Percentiles rank a stretch among this genome's conserved stretches.
Evolutionary conservation across 495 filamentous ascomycete genomes (phyloP).

Genomic region (Bacidia rubella): DNA sequence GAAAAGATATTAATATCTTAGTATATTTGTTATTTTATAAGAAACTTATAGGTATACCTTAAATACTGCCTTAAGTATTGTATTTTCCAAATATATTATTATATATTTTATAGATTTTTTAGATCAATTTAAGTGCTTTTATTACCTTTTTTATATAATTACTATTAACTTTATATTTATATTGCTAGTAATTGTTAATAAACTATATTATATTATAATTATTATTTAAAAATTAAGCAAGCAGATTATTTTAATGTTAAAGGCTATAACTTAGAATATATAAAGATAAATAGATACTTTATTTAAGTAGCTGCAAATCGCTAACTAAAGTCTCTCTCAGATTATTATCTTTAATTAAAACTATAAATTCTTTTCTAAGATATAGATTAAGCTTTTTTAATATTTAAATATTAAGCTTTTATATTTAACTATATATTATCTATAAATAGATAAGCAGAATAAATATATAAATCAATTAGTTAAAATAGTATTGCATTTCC

Average conservation of each 20-base stretch:
- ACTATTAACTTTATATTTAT: neutral
- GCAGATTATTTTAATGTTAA: neutral
- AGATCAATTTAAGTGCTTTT: neutral
- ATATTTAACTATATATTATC: neutral
- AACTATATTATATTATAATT: neutral
- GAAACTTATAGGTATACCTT: neutral
- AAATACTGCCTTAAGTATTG: neutral
- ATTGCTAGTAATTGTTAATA: neutral
- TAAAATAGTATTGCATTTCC: neutral
- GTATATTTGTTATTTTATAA: neutral
- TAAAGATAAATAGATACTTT: neutral
- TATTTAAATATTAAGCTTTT: neutral
- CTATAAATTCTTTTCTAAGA: conserved; percentile 1
- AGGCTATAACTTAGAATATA: neutral
- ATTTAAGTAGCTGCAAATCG: neutral
- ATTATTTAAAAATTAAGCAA: conserved; percentile 2
- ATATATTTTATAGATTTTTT: neutral
- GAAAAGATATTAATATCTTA: neutral
- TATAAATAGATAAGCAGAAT: neutral
- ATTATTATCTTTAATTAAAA: conserved; percentile 5
- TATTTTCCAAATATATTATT: neutral
- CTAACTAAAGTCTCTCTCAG: neutral
- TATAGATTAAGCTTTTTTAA: neutral
- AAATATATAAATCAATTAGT: neutral
- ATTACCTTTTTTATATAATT: neutral